Base-by-base conservation (phyloP, 371 early-diverging fungal genomes). In the Mortierella polycephala region DNA sequence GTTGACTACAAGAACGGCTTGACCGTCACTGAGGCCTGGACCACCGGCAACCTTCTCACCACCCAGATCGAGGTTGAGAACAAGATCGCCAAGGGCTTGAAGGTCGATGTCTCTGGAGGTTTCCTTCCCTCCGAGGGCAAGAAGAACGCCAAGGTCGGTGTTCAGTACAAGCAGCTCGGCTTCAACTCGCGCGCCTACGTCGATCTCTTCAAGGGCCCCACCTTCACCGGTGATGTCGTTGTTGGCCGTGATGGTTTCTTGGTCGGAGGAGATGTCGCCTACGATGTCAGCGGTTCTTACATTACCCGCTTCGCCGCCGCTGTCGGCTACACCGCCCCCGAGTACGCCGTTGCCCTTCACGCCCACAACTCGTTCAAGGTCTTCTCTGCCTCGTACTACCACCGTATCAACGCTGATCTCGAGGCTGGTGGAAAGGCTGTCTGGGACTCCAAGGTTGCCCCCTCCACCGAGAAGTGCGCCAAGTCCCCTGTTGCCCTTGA, bases 361-460 rank as follows among this genome's bases (percentile, higher is more conserved):
- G 94, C 95, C 67, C 64, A 81, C 55, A 81, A 83, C 75, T 79
- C 82, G 11, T 85, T 94, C 82, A 85, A 84, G 83, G 74, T 87
- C 69, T 93, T 93, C 86, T 85, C 96, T 72, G 95, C 96, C 66
- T 93, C 96, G 40, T 97, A 96, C 95, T 96, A 92, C 92, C 99
- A 99, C 89, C 92, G 93, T 69, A 94, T 98, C 84, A 92, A 87
- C 84, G 71, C 87, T 67, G 91, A 91, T 60, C 87, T 96, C 68
- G 98, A 99, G 87, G 96, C 96, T 68, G 98, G 96, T 77, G 95
- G 92, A 77, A 93, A 93, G 83, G 97, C 98, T 65, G 84, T 91
- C 74, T 98, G 95, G 93, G 94, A 96, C 87, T 83, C 93, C 81
- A 86, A 89, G 73, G 85, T 85, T 75, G 87, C 83, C 64, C 83